These are phyloP conservation scores for Zopfochytrium polystomum DNA, from an alignment of 371 early-diverging fungal genomes.

Conservation along the genomic window DNA sequence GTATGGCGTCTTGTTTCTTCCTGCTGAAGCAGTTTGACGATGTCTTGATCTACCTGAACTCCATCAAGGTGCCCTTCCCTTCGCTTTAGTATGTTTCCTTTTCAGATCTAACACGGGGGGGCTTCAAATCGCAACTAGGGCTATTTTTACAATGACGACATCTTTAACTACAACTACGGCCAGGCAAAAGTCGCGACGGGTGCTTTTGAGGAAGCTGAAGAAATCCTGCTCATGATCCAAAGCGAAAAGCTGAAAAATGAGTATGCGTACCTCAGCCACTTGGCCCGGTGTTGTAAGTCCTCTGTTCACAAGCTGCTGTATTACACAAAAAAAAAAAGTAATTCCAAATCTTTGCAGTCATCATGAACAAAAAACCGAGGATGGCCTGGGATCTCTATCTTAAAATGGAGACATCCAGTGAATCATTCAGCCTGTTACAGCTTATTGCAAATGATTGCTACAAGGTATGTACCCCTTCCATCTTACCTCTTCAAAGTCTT, in stretches of 20 bases:
- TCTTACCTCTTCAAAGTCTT: constrained; percentile 9
- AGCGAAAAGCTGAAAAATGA: constrained; percentile 51
- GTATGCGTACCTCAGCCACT: constrained; percentile 51
- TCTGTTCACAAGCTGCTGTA: not conserved
- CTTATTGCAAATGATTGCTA: constrained; percentile 56
- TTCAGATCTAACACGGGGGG: no score
- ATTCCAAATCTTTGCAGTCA: constrained; percentile 31
- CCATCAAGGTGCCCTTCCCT: constrained; percentile 46
- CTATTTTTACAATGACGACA: constrained; percentile 59
- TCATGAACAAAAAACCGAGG: constrained; percentile 55
- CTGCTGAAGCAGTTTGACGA: constrained; percentile 56
- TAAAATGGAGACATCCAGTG: constrained; percentile 59
- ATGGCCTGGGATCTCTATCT: constrained; percentile 57
- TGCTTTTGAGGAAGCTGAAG: constrained; percentile 54
- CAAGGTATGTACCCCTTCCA: constrained; percentile 32
- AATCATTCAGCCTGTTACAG: constrained; percentile 54
- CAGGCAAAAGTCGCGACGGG: constrained; percentile 54
- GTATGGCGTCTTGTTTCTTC: constrained; percentile 58
- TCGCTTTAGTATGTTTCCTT: not conserved
- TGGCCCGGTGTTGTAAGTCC: constrained; percentile 53
- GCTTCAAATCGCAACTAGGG: constrained; percentile 36
- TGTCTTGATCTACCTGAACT: constrained; percentile 54
- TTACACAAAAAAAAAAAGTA: not conserved
- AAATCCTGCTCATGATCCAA: constrained; percentile 46
- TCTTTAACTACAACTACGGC: constrained; percentile 57